Evolutionary conservation across 2,329 filamentous ascomycete genomes (phyloP).

Genomic region (Botryosphaeria agaves): DNA sequence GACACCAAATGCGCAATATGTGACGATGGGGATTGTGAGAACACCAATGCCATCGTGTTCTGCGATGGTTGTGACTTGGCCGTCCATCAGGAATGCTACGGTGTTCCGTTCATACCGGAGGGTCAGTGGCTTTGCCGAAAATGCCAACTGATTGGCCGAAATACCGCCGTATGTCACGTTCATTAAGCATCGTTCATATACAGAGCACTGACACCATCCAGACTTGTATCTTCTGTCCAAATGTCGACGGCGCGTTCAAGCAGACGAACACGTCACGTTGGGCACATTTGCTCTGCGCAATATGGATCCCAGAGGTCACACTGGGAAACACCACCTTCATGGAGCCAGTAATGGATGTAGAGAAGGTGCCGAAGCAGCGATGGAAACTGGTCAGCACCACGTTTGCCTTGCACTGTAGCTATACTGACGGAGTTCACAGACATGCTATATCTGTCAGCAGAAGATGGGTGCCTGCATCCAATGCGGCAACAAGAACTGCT

Average conservation of each 20-base stretch:
- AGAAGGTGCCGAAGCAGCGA: slow-evolving; percentile 85
- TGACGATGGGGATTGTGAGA: slow-evolving; percentile 98
- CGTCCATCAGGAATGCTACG: slow-evolving; percentile 97
- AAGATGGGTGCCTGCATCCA: slow-evolving; percentile 98
- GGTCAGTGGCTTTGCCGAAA: slow-evolving; percentile 97
- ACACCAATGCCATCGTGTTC: slow-evolving; percentile 97
- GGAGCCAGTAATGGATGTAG: slow-evolving; percentile 95
- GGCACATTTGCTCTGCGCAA: slow-evolving; percentile 89
- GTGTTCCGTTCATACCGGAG: slow-evolving; percentile 95
- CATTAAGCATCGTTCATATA: slow-evolving; percentile 7
- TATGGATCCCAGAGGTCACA: slow-evolving; percentile 97
- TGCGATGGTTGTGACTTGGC: slow-evolving; percentile 96
- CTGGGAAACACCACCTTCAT: slow-evolving; percentile 94
- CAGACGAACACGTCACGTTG: slow-evolving; percentile 93
- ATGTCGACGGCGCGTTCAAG: slow-evolving; percentile 95
- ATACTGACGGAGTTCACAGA: too few species aligned
- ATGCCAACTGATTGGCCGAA: slow-evolving; percentile 86
- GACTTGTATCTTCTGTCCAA: slow-evolving; percentile 97
- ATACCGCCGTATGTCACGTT: slow-evolving; percentile 50
- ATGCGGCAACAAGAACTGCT: slow-evolving; percentile 94
- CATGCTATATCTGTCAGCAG: slow-evolving; percentile 93
- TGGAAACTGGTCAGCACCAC: slow-evolving; percentile 65
- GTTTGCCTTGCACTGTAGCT: neutral
- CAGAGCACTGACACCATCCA: slow-evolving; percentile 13
- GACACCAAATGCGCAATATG: slow-evolving; percentile 97